Base-by-base conservation (phyloP, 495 filamentous ascomycete genomes). In the Chaetomium fimeti region DNA sequence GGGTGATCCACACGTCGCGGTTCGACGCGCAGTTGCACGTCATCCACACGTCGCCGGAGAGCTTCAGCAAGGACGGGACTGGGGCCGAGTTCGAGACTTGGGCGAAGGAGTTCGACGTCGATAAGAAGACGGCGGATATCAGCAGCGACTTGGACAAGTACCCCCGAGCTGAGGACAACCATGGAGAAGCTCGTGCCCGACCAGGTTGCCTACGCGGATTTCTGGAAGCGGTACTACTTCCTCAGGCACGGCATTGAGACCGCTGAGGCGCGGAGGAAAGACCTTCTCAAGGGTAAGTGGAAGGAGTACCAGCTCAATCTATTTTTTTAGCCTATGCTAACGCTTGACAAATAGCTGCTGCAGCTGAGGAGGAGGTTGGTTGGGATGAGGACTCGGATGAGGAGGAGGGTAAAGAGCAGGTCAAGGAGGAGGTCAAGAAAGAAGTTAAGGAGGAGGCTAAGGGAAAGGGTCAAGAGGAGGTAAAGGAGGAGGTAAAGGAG, bases 121-220 rank as follows among this genome's bases (percentile, higher is more conserved):
- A 93, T 8, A 83, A 79, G 63, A 91, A 95, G 83, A 98, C 94
- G 16, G 89, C 89, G 54, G 87, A 87, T 58, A 94, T 99, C 63
- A 85, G 87, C 58, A 80, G 81, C 54, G 92, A 98, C 75, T 71
- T 99, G 61, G 88, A 93, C 63, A 91, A 89, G 67, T 96, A 96
- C 69, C 87, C 87, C 89, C 25, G 94, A 98, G 77, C 80, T 99
- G 64, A 83, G 94, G 63, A 75, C 84, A 47, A 92, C 93, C 5
- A 98, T 97, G 94, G 95, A 97, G 83, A 93, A 89, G 79, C 82
- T 96, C 57, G 95, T 98, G 24, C 95, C 94, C 20, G 92, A 92
- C 77, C 83, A 83, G 66, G 91, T 97, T 16, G 83, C 92, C 36
- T 99, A 99, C 73, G 84, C 78, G 16, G 85, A 88, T 52, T 99